Conservation (phyloP, 805 yeast genomes). For the Kazachstania taianensis region DNA sequence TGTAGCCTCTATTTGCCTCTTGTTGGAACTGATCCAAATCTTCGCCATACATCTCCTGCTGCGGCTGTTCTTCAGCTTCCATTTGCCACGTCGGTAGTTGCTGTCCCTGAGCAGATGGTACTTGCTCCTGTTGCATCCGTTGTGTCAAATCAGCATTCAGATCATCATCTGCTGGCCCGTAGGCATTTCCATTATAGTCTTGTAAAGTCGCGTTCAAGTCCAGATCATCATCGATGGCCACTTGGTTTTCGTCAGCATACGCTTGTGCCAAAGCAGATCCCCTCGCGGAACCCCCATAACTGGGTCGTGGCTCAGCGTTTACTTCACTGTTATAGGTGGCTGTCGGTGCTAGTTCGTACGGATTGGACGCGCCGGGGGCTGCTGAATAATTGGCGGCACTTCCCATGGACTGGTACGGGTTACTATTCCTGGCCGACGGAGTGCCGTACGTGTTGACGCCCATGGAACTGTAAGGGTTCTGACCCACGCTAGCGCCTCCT, state of each 20-base stretch:
- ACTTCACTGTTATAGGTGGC: neutral
- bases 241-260: conserved; percentile 6
- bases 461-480: conserved; percentile 3
- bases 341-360: conserved; percentile 1
- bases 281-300: too few species aligned
- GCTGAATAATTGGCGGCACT: neutral
- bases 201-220: conserved; percentile 22
- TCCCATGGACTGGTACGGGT: neutral
- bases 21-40: conserved; percentile 13
- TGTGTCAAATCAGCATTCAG: conserved; percentile 20
- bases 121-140: conserved; percentile 12
- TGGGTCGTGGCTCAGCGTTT: too few species aligned
- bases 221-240: conserved; percentile 24
- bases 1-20: conserved; percentile 23
- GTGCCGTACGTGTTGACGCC: neutral
- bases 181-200: conserved; percentile 11
- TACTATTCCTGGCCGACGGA: neutral
- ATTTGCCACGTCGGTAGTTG: conserved; percentile 18
- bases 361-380: neutral
- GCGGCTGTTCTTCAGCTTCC: conserved; percentile 20
- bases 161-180: conserved; percentile 17
- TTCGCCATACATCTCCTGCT: conserved; percentile 55
- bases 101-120: conserved; percentile 5
- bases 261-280: neutral
- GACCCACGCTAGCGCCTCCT: neutral